These are phyloP conservation scores for Suhomyces guaymorum DNA, from an alignment of 1,139 yeast genomes.

Conservation along the genomic window DNA sequence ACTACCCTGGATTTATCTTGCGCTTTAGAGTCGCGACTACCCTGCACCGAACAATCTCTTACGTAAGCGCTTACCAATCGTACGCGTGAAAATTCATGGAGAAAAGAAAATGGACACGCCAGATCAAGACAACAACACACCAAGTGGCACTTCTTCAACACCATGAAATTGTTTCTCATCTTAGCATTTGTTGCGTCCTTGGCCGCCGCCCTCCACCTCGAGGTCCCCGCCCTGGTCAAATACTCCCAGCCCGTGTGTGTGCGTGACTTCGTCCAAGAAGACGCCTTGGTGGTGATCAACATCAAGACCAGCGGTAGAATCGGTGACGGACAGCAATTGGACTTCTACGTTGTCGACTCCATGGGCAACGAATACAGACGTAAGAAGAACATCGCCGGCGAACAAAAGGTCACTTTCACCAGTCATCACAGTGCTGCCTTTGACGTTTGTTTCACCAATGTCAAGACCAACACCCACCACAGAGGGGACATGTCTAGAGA, in stretches of 20 bases:
- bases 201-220: slow-evolving; percentile 40
- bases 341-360: slow-evolving; percentile 60
- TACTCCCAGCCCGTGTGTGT: slow-evolving; percentile 59
- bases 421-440: slow-evolving; percentile 81
- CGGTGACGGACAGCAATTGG: slow-evolving; percentile 85
- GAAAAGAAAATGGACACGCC: slow-evolving; percentile 9
- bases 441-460: slow-evolving; percentile 87
- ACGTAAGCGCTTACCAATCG: slow-evolving; percentile 7
- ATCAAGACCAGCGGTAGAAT: slow-evolving; percentile 67
- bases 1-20: too few species aligned
- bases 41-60: neutral
- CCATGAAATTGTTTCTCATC: slow-evolving; percentile 15
- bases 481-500: slow-evolving; percentile 46
- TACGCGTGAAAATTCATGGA: slow-evolving; percentile 9
- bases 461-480: slow-evolving; percentile 40
- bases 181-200: slow-evolving; percentile 20
- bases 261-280: slow-evolving; percentile 84
- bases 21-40: too few species aligned
- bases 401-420: slow-evolving; percentile 74
- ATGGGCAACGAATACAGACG: slow-evolving; percentile 72
- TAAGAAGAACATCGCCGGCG: slow-evolving; percentile 66
- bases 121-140: slow-evolving; percentile 4
- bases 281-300: slow-evolving; percentile 82
- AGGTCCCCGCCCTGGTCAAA: slow-evolving; percentile 35
- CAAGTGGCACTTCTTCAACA: neutral